Evolutionary conservation across 202 grass and related monocot genomes (phyloP).

Genomic region (Setaria viridis): DNA sequence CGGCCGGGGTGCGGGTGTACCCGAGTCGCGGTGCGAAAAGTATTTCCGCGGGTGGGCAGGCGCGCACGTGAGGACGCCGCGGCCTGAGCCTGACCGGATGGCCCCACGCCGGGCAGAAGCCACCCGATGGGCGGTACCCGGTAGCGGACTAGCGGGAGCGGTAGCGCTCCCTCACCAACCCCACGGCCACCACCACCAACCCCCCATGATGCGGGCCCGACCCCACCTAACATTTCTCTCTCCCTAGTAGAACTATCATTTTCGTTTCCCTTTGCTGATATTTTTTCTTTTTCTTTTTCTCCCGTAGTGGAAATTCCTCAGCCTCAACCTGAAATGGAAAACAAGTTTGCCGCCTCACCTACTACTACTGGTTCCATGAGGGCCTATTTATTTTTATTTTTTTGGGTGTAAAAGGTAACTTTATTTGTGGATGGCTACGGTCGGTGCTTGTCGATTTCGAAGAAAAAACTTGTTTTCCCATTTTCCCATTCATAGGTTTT

Average conservation of each 20-base stretch:
- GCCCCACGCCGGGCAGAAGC: neutral
- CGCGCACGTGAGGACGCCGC: slow-evolving; percentile 35
- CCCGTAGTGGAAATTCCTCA: neutral
- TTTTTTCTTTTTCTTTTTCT: no score
- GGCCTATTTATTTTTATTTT: neutral
- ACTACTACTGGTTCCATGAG: neutral
- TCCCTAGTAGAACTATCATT: neutral
- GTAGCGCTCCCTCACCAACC: slow-evolving; percentile 42
- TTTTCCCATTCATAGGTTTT: neutral
- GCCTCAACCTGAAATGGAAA: slow-evolving; percentile 23
- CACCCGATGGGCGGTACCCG: neutral
- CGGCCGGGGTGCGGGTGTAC: neutral
- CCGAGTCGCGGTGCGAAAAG: slow-evolving; percentile 8
- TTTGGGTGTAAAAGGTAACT: no score
- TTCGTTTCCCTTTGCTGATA: neutral
- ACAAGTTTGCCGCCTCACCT: neutral
- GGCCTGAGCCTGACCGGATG: neutral
- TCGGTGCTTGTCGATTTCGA: neutral
- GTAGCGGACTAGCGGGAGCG: neutral
- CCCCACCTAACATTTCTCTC: slow-evolving; percentile 23
- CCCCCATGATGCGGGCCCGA: slow-evolving; percentile 22
- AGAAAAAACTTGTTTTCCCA: neutral
- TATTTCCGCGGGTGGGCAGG: slow-evolving; percentile 12
- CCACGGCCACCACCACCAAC: slow-evolving; percentile 37
- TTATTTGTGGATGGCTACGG: neutral